Evolutionary conservation across 495 filamentous ascomycete genomes (phyloP).

Genomic region (Parmelia sp.): DNA sequence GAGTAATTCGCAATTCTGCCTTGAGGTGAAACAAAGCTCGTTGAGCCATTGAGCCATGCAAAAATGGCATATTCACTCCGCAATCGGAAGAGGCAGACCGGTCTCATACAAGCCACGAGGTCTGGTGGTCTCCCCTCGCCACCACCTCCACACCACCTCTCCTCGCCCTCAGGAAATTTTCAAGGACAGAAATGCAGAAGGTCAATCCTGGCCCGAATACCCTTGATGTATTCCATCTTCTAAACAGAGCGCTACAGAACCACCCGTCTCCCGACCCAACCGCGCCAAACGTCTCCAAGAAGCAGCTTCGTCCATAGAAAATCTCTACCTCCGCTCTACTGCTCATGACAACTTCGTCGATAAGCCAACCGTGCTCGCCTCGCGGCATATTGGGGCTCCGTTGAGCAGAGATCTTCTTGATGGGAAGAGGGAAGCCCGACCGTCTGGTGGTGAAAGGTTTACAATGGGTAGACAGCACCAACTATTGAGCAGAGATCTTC

Average conservation of each 20-base stretch:
- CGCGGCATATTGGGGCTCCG: neutral
- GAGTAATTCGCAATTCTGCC: neutral
- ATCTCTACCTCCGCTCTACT: constrained; percentile 2
- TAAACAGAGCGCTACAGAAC: neutral
- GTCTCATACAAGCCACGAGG: neutral
- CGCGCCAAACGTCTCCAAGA: constrained; percentile 16
- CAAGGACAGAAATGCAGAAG: constrained; percentile 4
- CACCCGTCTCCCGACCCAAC: neutral
- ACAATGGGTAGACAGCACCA: neutral
- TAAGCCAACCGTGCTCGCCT: neutral
- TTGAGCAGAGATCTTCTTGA: constrained; percentile 9
- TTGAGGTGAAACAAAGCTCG: neutral
- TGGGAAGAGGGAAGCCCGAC: neutral
- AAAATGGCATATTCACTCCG: constrained; percentile 17
- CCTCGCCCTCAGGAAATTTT: neutral
- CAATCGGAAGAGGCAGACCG: constrained; percentile 10
- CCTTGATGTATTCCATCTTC: neutral
- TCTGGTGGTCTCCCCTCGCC: neutral
- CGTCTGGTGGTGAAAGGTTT: neutral
- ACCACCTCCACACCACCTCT: constrained; percentile 12
- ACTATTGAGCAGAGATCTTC: constrained; percentile 8
- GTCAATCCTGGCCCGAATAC: neutral
- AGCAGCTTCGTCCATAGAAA: constrained; percentile 6
- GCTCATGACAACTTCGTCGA: neutral
- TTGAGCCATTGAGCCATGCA: constrained; percentile 16